These are phyloP conservation scores for Vitis vinifera DNA, from an alignment of 164 flowering plant genomes.

Conservation along the genomic window DNA sequence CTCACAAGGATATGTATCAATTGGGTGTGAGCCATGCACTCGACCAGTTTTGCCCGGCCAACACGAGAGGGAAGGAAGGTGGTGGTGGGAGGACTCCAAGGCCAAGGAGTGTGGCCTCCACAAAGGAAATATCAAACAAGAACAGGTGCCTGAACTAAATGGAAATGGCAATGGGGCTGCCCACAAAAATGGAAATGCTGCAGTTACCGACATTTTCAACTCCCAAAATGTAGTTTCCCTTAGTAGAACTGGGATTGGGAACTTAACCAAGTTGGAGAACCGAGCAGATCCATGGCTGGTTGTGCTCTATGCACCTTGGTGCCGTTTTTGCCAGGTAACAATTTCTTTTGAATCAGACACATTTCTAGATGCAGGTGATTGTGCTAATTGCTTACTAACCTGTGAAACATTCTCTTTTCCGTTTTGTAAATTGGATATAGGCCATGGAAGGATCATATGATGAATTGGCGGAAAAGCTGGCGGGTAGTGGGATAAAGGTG, in stretches of 20 bases:
- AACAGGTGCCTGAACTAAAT: constrained; percentile 5
- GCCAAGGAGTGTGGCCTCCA: constrained; percentile 95
- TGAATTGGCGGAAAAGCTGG: constrained; percentile 64
- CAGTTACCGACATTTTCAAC: constrained; percentile 52
- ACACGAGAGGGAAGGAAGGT: constrained; percentile 90
- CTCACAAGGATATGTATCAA: constrained; percentile 70
- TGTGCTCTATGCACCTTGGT: constrained; percentile 90
- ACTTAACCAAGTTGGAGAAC: constrained; percentile 53
- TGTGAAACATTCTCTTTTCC: neutral
- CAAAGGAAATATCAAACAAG: constrained; percentile 69
- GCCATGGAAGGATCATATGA: constrained; percentile 76
- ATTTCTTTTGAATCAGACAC: neutral
- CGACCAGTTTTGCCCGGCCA: constrained; percentile 83
- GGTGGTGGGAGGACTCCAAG: constrained; percentile 97
- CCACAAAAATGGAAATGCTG: constrained; percentile 15
- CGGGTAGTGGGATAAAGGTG: constrained; percentile 63
- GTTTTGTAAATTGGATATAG: constrained; percentile 20
- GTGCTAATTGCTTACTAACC: too few relatives aligned
- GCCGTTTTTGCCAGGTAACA: constrained; percentile 78
- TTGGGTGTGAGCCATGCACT: constrained; percentile 93
- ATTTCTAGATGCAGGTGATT: too few relatives aligned
- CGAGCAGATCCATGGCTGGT: constrained; percentile 73
- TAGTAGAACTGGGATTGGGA: constrained; percentile 70
- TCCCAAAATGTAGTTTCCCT: constrained; percentile 40
- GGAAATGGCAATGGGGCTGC: constrained; percentile 1